Conservation (phyloP, 805 yeast species). For the Yarrowia sp. region DNA sequence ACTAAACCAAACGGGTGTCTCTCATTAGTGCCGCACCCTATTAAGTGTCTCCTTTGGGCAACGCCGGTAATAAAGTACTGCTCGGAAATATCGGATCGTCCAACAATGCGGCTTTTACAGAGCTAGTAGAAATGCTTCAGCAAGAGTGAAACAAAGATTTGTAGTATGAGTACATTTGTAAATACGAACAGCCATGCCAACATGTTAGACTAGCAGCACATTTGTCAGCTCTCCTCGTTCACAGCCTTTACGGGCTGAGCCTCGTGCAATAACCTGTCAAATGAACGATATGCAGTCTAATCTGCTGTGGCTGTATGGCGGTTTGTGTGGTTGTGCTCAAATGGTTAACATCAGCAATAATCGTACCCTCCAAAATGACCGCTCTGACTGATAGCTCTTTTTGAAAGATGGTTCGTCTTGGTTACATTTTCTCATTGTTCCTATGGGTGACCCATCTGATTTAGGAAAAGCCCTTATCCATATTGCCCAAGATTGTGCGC, state of each 20-base stretch:
- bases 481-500: conserved; percentile 22
- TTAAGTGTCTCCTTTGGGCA: conserved; percentile 19
- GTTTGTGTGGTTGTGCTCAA: neutral
- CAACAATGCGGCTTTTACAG: conserved; percentile 17
- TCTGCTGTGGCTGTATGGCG: neutral
- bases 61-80: conserved; percentile 3
- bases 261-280: neutral
- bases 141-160: neutral
- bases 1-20: neutral
- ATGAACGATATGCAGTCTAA: neutral
- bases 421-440: conserved; percentile 2
- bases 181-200: too few species aligned
- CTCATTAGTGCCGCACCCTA: conserved; percentile 13
- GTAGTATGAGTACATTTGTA: too few species aligned
- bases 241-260: neutral
- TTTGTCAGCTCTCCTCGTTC: too few species aligned
- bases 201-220: too few species aligned
- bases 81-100: conserved; percentile 13
- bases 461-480: conserved; percentile 22
- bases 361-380: neutral
- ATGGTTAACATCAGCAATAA: neutral
- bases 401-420: neutral
- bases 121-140: neutral
- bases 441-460: neutral
- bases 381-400: neutral